Base-by-base conservation (phyloP, 768 basidiomycete genomes). In the Leccinum aurantiacum region DNA sequence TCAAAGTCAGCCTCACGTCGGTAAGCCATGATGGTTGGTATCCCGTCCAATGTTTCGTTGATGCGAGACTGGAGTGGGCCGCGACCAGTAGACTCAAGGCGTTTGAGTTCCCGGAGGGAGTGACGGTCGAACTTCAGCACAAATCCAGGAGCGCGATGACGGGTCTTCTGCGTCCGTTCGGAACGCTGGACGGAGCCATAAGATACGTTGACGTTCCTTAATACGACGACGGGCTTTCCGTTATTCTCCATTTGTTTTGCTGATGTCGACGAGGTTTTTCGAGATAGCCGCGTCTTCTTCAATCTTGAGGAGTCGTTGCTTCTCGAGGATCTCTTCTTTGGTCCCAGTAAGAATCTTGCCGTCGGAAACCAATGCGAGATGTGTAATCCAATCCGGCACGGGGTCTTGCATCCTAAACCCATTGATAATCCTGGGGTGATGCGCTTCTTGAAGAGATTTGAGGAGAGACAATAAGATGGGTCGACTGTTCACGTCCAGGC, bases 381-480 rank as follows among this genome's bases (percentile, higher is more conserved):
- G 89, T 0, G 85, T 84, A 14, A 90, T 81, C 84, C 87, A 92
- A 0, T 83, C 80, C 0, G 91, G 91, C 0, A 93, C 69, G 0
- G 82, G 76, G 61, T 93, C 91, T 60, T 93, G 91, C 11, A 79
- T 74, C 29, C 92, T 80, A 17, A 90, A 75, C 2, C 86, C 83
- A 62, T 91, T 74, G 56, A 91, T 79, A 29, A 92, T 77, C 15
- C 84, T 83, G 2, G 91, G 90, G 4, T 65, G 66, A 44, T 74
- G 73, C 0, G 76, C 63, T 4, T 65, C 62, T 52, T 91, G 86
- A 3, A 90, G 74, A 1, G 75, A 66, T n/a, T 78, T 74, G 10
- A 93, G 78, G 17, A 90, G 78, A 7, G 75, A 68, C 6, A 86
- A 73, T 2, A 94, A 74, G 10, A 76, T 74, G 1, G 81, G 79